Evolutionary conservation across 2,329 filamentous ascomycete genomes (phyloP), one percentile per base, ranked within the genome.

Genomic region (Rachicladosporium sp.): DNA sequence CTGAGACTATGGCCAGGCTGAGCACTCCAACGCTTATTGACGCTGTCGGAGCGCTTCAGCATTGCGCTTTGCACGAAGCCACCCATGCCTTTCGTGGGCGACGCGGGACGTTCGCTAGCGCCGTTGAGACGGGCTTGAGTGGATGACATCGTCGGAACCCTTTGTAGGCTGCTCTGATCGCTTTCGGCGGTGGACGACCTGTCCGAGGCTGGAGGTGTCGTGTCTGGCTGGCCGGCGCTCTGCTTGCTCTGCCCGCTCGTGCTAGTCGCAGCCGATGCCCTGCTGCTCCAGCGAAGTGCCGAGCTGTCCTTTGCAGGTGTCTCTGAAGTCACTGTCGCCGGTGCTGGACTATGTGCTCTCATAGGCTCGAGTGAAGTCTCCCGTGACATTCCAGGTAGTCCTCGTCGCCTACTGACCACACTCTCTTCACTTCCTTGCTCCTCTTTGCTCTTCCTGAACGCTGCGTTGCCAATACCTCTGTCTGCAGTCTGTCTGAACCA

Each of bases 1-100:
- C 74, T 81, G 35, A 91, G 64, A 19, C 50, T 47, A 2, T 46
- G 38, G 5, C 78, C 74, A 12, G 78, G 69, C 46, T 88, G 82
- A 33, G 88, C 80, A 55, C 86, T 96, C 89, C 89, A 98, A 53
- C 91, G 74, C 67, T 98, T 87, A 54, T 68, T 94, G 44, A 95
- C 83, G 55, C 89, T 98, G 61, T 96, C 91, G 23, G 86, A 91
- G 46, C 91, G 75, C 64, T 93, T 95, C 78, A 98, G 82, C 86
- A 98, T 96, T 42, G 93, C 91, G 57, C 91, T 98, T 63, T 96
- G 87, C 2, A 98, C 91, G 57, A 98, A 98, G 0, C 93, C 91
- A 33, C 91, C 91, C 64, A 94, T 77, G 21, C 91, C 93, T 62
- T 98, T 98, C 1, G 91, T 98, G 10, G 91, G 91, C 7, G 91